Evolutionary conservation across 2,329 filamentous ascomycete genomes (phyloP).

Genomic region (Myriosclerotinia curreyana): DNA sequence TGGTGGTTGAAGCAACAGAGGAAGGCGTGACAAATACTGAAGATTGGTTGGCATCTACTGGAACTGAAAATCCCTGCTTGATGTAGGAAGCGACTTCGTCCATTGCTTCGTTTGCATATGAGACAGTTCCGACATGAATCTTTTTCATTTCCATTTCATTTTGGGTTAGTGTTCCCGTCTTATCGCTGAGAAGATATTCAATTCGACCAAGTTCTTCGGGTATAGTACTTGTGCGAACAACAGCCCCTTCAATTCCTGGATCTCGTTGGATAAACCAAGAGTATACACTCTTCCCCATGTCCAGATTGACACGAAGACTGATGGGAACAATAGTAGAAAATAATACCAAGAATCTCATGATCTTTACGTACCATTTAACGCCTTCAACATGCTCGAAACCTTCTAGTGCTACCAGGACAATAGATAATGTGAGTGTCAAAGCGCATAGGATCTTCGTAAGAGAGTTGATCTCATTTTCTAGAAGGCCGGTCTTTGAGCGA

Average conservation of each 20-base stretch:
- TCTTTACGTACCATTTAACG: conserved; percentile 87
- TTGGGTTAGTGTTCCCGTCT: conserved; percentile 95
- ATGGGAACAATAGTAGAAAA: conserved; percentile 99
- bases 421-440: conserved; percentile 79
- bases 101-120: conserved; percentile 98
- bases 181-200: conserved; percentile 94
- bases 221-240: conserved; percentile 95
- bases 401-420: conserved; percentile 84
- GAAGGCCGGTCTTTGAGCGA: conserved; percentile 85
- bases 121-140: conserved; percentile 96
- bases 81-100: conserved; percentile 90
- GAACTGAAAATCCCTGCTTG: conserved; percentile 71
- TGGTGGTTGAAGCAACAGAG: conserved; percentile 58
- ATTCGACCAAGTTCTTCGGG: conserved; percentile 94
- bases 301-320: conserved; percentile 90
- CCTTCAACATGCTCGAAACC: conserved; percentile 68
- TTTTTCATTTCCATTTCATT: conserved; percentile 99
- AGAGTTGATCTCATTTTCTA: conserved; percentile 96
- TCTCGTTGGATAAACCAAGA: conserved; percentile 94
- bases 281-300: conserved; percentile 96
- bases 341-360: conserved; percentile 95
- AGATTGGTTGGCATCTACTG: conserved; percentile 46
- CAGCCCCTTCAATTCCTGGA: conserved; percentile 81
- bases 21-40: conserved; percentile 70
- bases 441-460: conserved; percentile 93